Conservation (phyloP, 768 basidiomycete genomes). For the Phanerodontia chrysosporium region DNA sequence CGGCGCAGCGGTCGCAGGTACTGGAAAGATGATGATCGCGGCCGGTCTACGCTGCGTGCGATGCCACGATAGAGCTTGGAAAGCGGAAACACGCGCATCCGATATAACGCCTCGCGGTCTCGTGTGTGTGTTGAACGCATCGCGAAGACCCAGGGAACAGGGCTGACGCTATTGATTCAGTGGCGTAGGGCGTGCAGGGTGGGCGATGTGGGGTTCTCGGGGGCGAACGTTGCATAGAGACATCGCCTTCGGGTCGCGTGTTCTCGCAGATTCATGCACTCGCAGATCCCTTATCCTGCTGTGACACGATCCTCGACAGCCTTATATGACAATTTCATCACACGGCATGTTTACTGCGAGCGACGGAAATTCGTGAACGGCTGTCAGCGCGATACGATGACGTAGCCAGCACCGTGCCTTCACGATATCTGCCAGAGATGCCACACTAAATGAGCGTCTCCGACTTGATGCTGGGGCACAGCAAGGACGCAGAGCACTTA, state of each 20-base stretch:
- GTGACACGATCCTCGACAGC: neutral
- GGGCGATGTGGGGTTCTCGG: neutral
- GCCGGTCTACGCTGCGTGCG: neutral
- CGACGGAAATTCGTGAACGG: neutral
- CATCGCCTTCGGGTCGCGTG: too few species aligned
- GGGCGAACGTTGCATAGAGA: neutral
- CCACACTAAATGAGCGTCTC: neutral
- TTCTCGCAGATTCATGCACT: neutral
- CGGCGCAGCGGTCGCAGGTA: slow-evolving; percentile 2
- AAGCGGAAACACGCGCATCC: neutral
- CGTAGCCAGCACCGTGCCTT: neutral
- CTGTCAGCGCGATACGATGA: neutral
- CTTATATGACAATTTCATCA: neutral
- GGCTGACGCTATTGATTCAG: neutral
- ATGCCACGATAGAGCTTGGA: neutral
- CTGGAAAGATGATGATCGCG: neutral
- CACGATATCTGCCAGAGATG: neutral
- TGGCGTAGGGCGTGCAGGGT: neutral
- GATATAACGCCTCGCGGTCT: slow-evolving; percentile 5
- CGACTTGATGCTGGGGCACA: neutral
- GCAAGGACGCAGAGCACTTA: neutral
- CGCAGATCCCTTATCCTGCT: slow-evolving; percentile 1
- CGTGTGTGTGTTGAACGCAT: neutral
- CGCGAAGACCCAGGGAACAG: neutral
- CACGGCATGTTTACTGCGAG: neutral